Percentiles rank a stretch among this genome's conserved stretches.
These are phyloP conservation scores for Sugiyamaella marilandica DNA, from an alignment of 805 yeast species.

Conservation along the genomic window DNA sequence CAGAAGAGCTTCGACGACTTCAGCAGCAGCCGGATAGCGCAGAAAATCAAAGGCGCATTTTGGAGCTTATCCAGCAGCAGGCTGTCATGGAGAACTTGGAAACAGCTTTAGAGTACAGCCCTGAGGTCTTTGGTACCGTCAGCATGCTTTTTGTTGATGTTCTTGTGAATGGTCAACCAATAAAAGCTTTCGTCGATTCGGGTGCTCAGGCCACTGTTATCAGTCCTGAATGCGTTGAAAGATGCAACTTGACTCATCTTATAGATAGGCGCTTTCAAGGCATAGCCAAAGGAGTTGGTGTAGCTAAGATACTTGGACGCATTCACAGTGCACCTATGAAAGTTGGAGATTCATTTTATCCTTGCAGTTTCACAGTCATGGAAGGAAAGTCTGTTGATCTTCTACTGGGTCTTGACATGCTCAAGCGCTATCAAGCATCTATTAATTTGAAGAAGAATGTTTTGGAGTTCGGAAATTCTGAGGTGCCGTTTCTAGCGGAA, in stretches of 20 bases:
- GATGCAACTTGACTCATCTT: slow-evolving; percentile 61
- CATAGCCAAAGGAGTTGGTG: slow-evolving; percentile 87
- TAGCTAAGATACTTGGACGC: slow-evolving; percentile 69
- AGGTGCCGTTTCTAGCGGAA: slow-evolving; percentile 68
- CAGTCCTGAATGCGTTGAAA: slow-evolving; percentile 69
- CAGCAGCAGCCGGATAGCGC: slow-evolving; percentile 68
- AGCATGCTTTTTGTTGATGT: slow-evolving; percentile 78
- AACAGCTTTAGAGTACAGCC: slow-evolving; percentile 79
- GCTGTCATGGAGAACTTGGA: slow-evolving; percentile 76
- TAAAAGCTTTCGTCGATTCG: slow-evolving; percentile 92
- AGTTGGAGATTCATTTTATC: slow-evolving; percentile 59
- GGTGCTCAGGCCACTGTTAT: slow-evolving; percentile 91
- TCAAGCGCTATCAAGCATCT: slow-evolving; percentile 78
- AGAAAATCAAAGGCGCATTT: slow-evolving; percentile 57
- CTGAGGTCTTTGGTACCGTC: slow-evolving; percentile 81
- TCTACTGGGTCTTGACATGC: slow-evolving; percentile 83
- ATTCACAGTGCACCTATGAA: slow-evolving; percentile 85
- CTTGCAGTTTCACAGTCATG: slow-evolving; percentile 66
- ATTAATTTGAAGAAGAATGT: slow-evolving; percentile 67
- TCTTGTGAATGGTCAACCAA: slow-evolving; percentile 71
- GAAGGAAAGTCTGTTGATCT: slow-evolving; percentile 56
- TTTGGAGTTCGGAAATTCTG: slow-evolving; percentile 66
- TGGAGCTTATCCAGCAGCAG: slow-evolving; percentile 63
- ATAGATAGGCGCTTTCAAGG: slow-evolving; percentile 79
- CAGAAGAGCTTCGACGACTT: slow-evolving; percentile 46